Evolutionary conservation across 1,284 basidiomycete species (phyloP).

Genomic region (Abortiporus biennis): DNA sequence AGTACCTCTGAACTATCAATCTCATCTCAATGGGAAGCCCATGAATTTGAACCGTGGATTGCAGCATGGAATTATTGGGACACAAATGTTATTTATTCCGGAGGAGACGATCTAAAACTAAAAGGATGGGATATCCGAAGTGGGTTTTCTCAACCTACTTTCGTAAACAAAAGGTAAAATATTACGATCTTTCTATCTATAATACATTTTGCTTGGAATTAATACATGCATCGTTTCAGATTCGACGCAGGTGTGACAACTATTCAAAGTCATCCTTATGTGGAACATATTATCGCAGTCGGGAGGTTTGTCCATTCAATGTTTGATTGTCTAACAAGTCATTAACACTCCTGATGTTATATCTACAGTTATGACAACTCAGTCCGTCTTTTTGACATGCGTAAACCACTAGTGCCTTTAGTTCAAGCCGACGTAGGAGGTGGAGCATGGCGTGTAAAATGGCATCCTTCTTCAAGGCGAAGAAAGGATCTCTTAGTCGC

Average conservation of each 20-base stretch:
- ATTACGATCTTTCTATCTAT: neutral
- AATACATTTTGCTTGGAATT: neutral
- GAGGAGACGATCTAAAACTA: constrained; percentile 91
- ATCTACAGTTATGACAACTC: constrained; percentile 82
- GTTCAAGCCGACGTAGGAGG: constrained; percentile 72
- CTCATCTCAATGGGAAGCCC: constrained; percentile 72
- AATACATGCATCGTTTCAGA: constrained; percentile 34
- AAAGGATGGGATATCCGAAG: constrained; percentile 91
- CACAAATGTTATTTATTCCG: constrained; percentile 76
- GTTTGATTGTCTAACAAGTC: neutral
- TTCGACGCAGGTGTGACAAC: constrained; percentile 94
- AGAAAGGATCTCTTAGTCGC: constrained; percentile 78
- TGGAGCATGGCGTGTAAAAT: constrained; percentile 94
- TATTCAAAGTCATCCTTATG: constrained; percentile 79
- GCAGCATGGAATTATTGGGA: constrained; percentile 88
- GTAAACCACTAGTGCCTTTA: constrained; percentile 61
- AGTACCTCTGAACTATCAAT: constrained; percentile 37
- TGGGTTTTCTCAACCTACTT: constrained; percentile 54
- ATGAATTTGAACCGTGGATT: constrained; percentile 95
- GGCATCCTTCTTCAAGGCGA: constrained; percentile 72
- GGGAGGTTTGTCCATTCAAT: constrained; percentile 57
- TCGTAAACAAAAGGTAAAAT: constrained; percentile 68
- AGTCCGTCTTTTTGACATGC: constrained; percentile 81
- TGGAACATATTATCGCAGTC: constrained; percentile 83
- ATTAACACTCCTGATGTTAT: constrained; percentile 1